phyloP scores from a whole-genome alignment of 2,329 filamentous ascomycete species.

The Colletotrichum noveboracense region DNA sequence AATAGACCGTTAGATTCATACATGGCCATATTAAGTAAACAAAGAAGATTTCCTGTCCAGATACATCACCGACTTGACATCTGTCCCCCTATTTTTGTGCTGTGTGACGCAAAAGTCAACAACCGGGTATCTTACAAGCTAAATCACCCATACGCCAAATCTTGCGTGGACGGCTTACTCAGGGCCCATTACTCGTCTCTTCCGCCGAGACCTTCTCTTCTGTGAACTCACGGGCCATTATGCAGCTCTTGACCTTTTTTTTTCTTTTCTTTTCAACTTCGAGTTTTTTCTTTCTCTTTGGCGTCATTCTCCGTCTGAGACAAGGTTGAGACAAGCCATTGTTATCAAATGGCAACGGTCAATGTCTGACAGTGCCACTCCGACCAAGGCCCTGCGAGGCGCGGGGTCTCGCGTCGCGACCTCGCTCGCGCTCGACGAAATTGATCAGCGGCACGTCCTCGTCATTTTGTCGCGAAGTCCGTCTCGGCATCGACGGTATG shows the following conservation, averaged over 20 bases:
- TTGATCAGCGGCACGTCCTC: constrained; percentile 24
- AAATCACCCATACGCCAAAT: constrained; percentile 5
- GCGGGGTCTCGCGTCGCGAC: constrained; percentile 13
- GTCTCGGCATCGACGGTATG: constrained; percentile 20
- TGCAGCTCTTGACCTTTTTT: not conserved
- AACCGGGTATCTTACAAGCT: constrained; percentile 20
- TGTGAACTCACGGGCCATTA: not conserved
- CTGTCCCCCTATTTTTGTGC: not conserved
- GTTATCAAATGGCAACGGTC: not conserved
- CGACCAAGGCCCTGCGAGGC: constrained; percentile 7
- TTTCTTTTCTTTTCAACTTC: not conserved
- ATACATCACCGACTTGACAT: not conserved
- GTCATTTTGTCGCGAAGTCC: constrained; percentile 13
- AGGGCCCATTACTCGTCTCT: not conserved
- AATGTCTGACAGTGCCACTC: constrained; percentile 18
- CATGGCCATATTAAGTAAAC: constrained; percentile 8
- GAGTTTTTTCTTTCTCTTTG: not conserved
- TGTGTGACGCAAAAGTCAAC: constrained; percentile 1
- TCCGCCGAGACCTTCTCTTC: not conserved
- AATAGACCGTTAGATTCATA: constrained; percentile 17
- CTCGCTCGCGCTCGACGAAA: constrained; percentile 19
- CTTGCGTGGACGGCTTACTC: not conserved
- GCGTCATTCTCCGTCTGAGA: not conserved
- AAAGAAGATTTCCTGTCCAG: constrained; percentile 5
- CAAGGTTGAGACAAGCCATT: not conserved